A percentile compares a stretch with the other conserved stretches of the same genome.
Evolutionary conservation across 2,329 filamentous ascomycete species (phyloP).

Genomic region (Hymenoscyphus fructigenus): DNA sequence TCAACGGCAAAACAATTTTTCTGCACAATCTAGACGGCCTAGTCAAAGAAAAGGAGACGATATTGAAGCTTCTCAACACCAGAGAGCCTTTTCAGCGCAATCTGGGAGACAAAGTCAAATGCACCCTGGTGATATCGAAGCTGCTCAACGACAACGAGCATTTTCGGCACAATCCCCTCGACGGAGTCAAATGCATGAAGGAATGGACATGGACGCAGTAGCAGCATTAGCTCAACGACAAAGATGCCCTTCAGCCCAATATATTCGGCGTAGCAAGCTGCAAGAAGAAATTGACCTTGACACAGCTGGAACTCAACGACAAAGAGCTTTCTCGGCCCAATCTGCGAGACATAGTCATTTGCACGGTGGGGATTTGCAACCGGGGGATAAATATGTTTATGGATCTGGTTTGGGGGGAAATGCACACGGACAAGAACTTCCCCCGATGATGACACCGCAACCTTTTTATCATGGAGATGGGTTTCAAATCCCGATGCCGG

Average conservation of each 20-base stretch:
- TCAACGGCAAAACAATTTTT: not conserved
- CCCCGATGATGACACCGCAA: not conserved
- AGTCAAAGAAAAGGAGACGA: too few species aligned
- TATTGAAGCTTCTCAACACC: not conserved
- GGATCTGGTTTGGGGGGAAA: not conserved
- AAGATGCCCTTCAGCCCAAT: not conserved
- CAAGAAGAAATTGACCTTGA: not conserved
- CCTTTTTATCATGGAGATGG: not conserved
- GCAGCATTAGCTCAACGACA: not conserved
- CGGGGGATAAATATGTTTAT: not conserved
- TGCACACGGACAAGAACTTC: not conserved
- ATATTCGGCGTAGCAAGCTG: not conserved
- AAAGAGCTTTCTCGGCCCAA: not conserved
- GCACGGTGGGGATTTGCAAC: not conserved
- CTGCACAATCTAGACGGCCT: not conserved
- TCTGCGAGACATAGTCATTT: not conserved
- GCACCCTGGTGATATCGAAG: too few species aligned
- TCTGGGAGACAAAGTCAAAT: not conserved
- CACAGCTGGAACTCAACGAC: not conserved
- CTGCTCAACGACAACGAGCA: too few species aligned
- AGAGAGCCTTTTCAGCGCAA: not conserved
- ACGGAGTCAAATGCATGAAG: too few species aligned
- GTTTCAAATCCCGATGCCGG: not conserved
- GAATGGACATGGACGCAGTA: too few species aligned
- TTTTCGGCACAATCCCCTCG: too few species aligned